Conservation (phyloP, 768 basidiomycete species). For the Chalciporus sphaerocephalus region DNA sequence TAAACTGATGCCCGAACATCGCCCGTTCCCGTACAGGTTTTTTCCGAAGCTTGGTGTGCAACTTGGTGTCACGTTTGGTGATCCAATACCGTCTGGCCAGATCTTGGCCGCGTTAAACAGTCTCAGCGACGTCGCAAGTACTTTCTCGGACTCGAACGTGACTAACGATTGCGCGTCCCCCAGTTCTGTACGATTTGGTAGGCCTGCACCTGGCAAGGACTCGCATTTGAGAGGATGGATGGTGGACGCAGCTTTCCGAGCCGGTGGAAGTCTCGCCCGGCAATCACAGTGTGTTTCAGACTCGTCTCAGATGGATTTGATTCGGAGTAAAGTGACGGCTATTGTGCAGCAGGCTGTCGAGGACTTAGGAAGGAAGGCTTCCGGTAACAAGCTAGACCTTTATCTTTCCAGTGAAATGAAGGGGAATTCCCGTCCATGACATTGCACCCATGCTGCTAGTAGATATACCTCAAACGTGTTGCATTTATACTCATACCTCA, state of each 20-base stretch:
- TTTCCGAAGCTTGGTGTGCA: slow-evolving; percentile 57
- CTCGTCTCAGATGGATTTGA: slow-evolving; percentile 30
- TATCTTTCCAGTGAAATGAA: neutral
- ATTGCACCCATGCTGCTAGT: neutral
- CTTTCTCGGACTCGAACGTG: neutral
- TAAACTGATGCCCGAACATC: slow-evolving; percentile 83
- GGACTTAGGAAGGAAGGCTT: slow-evolving; percentile 48
- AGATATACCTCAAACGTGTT: neutral
- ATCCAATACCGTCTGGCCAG: slow-evolving; percentile 52
- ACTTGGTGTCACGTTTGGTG: slow-evolving; percentile 76
- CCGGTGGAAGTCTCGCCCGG: slow-evolving; percentile 4
- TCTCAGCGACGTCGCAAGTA: neutral
- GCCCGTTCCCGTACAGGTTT: slow-evolving; percentile 69
- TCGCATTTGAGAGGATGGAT: slow-evolving; percentile 13
- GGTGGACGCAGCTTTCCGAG: neutral
- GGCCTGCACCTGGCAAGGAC: neutral
- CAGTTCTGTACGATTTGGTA: neutral
- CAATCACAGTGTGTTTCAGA: slow-evolving; percentile 4
- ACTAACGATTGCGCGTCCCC: neutral
- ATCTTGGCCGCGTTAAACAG: slow-evolving; percentile 27
- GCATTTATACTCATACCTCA: no score
- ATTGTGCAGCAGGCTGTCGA: slow-evolving; percentile 52
- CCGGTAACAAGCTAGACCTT: slow-evolving; percentile 34
- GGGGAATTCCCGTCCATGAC: neutral
- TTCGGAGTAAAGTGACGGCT: slow-evolving; percentile 53